Base-by-base conservation (phyloP, 768 basidiomycete genomes). In the Dictyophora rubrovolvata region DNA sequence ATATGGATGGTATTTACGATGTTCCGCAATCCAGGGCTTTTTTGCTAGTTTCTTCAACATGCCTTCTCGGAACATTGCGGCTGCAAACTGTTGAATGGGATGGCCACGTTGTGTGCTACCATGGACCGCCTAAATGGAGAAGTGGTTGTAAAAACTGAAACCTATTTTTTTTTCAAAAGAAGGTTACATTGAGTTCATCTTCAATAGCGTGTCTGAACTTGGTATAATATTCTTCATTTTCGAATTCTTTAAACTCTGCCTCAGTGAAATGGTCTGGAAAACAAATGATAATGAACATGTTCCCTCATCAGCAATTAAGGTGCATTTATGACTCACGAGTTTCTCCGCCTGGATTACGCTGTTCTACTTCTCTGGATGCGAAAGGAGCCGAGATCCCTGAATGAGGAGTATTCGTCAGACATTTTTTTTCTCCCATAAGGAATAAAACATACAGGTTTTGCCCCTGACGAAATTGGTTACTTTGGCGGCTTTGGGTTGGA, bases 1-100 rank as follows among this genome's bases (percentile, higher is more conserved):
- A 28, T 28, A 28, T 28, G 36, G 11, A 10, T 34, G 36, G 11
- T 22, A 68, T 75, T 52, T 56, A 82, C 82, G 61, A 51, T 80
- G 71, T 47, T 84, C 79, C 9, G 79, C 78, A 62, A 86, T 85
- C 74, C 77, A 77, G 1, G 82, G 81, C 64, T 79, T 83, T 66
- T 78, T 78, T 12, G 72, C 74, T 16, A 86, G 69, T 59, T 76
- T 77, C 60, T 74, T 65, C 52, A 71, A 52, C 81, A 85, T 84
- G 42, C 72, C 68, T 46, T 71, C 70, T 28, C 66, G 69, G 64
- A 82, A 78, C 2, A 67, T 69, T 14, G 61, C 67, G 10, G 68
- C 71, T 2, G 71, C 73, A 42, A 67, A 65, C 53, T 66, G 65
- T 61, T 78, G 74, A 54, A 77, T 64, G 11, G 70, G 68, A 16